These are phyloP conservation scores for Trichoderma atrobrunneum DNA, from an alignment of 2,329 filamentous ascomycete genomes.

Conservation along the genomic window DNA sequence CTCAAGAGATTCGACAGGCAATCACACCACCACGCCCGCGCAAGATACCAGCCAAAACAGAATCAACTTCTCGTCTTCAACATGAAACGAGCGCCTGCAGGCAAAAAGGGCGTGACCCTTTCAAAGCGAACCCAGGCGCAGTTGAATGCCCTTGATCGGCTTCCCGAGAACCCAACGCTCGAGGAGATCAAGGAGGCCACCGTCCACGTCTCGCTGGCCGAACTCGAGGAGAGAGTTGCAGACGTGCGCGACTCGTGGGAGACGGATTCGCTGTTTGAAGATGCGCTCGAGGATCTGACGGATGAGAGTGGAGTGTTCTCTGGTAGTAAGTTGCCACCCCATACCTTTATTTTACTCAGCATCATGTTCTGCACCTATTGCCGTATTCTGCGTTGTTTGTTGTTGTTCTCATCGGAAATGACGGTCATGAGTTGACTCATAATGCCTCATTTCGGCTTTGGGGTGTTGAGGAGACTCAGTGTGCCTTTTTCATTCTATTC, in stretches of 20 bases:
- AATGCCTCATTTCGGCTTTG: background rate
- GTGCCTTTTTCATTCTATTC: too few relatives aligned
- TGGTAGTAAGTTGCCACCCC: conserved; percentile 40
- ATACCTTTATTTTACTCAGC: background rate
- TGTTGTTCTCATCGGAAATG: background rate
- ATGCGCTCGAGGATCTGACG: conserved; percentile 57
- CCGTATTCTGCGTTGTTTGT: background rate
- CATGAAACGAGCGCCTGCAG: conserved; percentile 24
- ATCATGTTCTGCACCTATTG: background rate
- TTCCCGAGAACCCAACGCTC: conserved; percentile 34
- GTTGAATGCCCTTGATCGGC: conserved; percentile 36
- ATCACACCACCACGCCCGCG: background rate
- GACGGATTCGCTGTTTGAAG: conserved; percentile 61
- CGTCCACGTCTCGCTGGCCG: conserved; percentile 38
- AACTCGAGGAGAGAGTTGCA: conserved; percentile 51
- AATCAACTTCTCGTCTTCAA: background rate
- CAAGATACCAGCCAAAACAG: background rate
- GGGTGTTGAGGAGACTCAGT: background rate
- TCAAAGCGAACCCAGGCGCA: conserved; percentile 34
- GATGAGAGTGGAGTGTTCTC: conserved; percentile 48
- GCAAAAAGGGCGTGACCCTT: conserved; percentile 31
- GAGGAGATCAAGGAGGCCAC: conserved; percentile 38
- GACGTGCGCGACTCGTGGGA: conserved; percentile 59
- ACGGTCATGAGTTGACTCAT: background rate
- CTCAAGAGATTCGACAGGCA: background rate